Percentiles rank a stretch among this genome's conserved stretches.
Conservation (phyloP, 108 stramenopile species). For the Bacterosira constricta region DNA sequence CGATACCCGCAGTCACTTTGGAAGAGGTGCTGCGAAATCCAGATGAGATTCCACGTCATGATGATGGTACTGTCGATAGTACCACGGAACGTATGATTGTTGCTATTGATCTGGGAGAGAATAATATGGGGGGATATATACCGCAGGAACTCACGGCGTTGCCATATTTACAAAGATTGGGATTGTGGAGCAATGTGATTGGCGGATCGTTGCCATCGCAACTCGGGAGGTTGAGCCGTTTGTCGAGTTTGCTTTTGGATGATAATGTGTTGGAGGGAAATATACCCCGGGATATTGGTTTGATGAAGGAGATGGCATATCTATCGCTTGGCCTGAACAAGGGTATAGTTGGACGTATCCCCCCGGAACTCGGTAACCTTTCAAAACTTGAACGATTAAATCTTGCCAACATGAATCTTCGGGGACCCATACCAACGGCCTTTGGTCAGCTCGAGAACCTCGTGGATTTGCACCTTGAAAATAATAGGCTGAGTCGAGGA, state of each 20-base stretch:
- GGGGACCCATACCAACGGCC: neutral
- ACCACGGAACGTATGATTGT: conserved; percentile 37
- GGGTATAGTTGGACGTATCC: conserved; percentile 33
- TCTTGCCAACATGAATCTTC: neutral
- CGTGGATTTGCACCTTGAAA: conserved; percentile 15
- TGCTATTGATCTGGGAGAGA: conserved; percentile 49
- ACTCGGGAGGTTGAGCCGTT: conserved; percentile 25
- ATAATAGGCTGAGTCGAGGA: conserved; percentile 3
- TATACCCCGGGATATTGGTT: conserved; percentile 38
- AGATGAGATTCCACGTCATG: conserved; percentile 23
- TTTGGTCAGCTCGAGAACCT: conserved; percentile 3
- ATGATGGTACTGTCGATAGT: conserved; percentile 19
- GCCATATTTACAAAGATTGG: conserved; percentile 32
- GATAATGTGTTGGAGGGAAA: conserved; percentile 35
- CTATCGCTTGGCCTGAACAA: conserved; percentile 25
- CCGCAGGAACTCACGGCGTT: conserved; percentile 32
- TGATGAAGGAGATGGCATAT: conserved; percentile 28
- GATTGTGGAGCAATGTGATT: conserved; percentile 50
- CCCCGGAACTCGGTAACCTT: conserved; percentile 18
- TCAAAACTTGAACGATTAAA: neutral
- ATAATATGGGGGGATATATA: conserved; percentile 36
- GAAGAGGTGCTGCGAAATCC: conserved; percentile 24
- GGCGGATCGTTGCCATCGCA: conserved; percentile 25
- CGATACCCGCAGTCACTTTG: conserved; percentile 48
- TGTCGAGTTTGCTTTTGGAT: conserved; percentile 34